Conservation (phyloP, 2,329 filamentous ascomycete genomes). For the Chrysoporthe puriensis region DNA sequence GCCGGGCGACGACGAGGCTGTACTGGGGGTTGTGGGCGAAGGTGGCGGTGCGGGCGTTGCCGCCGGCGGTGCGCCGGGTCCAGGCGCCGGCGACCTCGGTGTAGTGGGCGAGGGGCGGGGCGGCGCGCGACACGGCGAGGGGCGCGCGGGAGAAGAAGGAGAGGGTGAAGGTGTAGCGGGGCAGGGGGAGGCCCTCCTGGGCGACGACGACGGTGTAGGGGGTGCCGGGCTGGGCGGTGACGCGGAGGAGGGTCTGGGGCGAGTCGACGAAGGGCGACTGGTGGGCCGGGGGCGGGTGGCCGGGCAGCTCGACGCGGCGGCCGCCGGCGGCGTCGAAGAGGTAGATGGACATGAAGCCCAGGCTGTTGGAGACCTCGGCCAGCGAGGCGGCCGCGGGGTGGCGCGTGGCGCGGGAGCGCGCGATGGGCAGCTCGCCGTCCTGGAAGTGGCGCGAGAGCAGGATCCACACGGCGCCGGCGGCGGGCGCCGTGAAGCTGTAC, state of each 20-base stretch:
- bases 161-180: conserved; percentile 82
- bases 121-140: conserved; percentile 65
- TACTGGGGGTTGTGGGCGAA: conserved; percentile 93
- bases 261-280: conserved; percentile 91
- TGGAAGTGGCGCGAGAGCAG: conserved; percentile 86
- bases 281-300: conserved; percentile 62
- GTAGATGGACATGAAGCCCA: conserved; percentile 87
- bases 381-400: conserved; percentile 37
- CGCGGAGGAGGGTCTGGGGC: conserved; percentile 82
- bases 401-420: conserved; percentile 44
- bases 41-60: conserved; percentile 74
- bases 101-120: conserved; percentile 60
- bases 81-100: conserved; percentile 68
- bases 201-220: conserved; percentile 68
- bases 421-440: conserved; percentile 64
- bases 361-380: conserved; percentile 53
- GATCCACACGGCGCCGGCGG: conserved; percentile 74
- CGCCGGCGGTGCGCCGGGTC: conserved; percentile 80
- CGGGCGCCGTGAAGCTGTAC: conserved; percentile 67
- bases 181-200: conserved; percentile 72
- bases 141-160: conserved; percentile 74
- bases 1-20: conserved; percentile 59
- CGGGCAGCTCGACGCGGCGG: conserved; percentile 72
- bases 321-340: conserved; percentile 69
- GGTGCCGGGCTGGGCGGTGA: conserved; percentile 56